Evolutionary conservation across 768 basidiomycete genomes (phyloP).

Genomic region (Lactarius trivialis): DNA sequence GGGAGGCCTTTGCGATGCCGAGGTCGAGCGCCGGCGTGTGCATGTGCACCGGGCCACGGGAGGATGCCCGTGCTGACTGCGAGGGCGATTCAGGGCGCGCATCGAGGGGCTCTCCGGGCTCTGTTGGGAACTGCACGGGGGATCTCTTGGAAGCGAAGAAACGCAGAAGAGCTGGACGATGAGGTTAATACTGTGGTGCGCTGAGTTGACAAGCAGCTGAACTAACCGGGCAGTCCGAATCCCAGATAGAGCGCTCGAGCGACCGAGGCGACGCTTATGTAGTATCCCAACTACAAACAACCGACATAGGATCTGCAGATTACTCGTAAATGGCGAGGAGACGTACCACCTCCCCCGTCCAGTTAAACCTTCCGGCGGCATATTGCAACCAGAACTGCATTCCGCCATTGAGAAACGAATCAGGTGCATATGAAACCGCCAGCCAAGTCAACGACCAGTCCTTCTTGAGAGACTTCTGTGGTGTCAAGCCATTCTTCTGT

Average conservation of each 20-base stretch:
- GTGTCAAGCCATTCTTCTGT: conserved; percentile 29
- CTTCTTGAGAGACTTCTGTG: conserved; percentile 36
- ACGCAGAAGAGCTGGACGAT: conserved; percentile 46
- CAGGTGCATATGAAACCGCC: conserved; percentile 45
- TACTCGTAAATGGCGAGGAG: background rate
- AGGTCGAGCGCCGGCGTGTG: conserved; percentile 59
- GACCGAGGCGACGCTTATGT: conserved; percentile 3
- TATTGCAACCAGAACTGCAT: conserved; percentile 24
- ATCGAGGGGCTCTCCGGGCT: conserved; percentile 26
- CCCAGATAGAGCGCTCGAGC: conserved; percentile 12
- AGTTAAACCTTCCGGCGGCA: conserved; percentile 7
- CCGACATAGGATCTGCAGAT: background rate
- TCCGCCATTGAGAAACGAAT: conserved; percentile 8
- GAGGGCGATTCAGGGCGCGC: conserved; percentile 1
- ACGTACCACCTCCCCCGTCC: conserved; percentile 13
- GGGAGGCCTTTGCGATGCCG: conserved; percentile 53
- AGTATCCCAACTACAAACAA: conserved; percentile 10
- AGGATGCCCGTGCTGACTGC: background rate
- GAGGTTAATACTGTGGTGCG: background rate
- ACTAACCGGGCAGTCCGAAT: conserved; percentile 11
- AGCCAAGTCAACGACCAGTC: conserved; percentile 65
- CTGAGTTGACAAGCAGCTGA: background rate
- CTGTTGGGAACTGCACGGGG: conserved; percentile 26
- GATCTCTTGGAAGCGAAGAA: conserved; percentile 41
- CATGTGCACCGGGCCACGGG: conserved; percentile 15